A percentile compares a stretch with the other conserved stretches of the same genome.
Evolutionary conservation across 192 early-diverging fungal genomes (phyloP).

Genomic region (Backusella circina): DNA sequence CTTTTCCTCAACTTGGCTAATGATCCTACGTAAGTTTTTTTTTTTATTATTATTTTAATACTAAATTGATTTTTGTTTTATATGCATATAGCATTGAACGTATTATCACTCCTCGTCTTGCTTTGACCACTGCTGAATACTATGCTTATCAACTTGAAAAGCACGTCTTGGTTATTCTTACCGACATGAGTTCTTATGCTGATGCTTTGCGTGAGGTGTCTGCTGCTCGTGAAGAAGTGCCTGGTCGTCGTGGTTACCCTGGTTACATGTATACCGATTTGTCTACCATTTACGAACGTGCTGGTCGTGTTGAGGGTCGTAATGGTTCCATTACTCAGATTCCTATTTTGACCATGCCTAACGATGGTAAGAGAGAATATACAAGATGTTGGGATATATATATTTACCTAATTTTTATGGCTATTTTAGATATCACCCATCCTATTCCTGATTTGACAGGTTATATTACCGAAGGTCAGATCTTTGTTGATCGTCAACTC

Average conservation of each 20-base stretch:
- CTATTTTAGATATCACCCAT: slow-evolving; percentile 87
- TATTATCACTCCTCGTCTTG: slow-evolving; percentile 98
- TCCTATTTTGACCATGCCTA: slow-evolving; percentile 99
- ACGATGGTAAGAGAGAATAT: slow-evolving; percentile 72
- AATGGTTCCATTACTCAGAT: slow-evolving; percentile 99
- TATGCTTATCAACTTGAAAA: slow-evolving; percentile 99
- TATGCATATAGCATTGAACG: slow-evolving; percentile 90
- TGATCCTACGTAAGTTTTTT: slow-evolving; percentile 80
- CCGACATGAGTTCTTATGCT: slow-evolving; percentile 99
- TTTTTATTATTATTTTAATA: slow-evolving; percentile 6
- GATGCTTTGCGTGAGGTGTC: slow-evolving; percentile 99
- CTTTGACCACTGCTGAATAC: slow-evolving; percentile 98
- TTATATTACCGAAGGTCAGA: slow-evolving; percentile 99
- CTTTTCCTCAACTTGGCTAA: slow-evolving; percentile 99
- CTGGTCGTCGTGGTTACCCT: slow-evolving; percentile 98
- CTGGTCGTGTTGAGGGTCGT: slow-evolving; percentile 94
- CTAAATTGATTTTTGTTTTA: slow-evolving; percentile 5
- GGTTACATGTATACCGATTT: slow-evolving; percentile 99
- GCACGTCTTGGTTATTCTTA: slow-evolving; percentile 98
- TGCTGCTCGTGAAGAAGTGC: slow-evolving; percentile 98
- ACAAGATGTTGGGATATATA: too few species aligned
- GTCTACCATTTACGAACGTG: slow-evolving; percentile 99
- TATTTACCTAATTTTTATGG: neutral
- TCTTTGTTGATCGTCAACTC: slow-evolving; percentile 97
- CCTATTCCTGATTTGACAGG: slow-evolving; percentile 99